Base-by-base conservation (phyloP, 768 basidiomycete genomes). In the Rhizopogon vulgaris region DNA sequence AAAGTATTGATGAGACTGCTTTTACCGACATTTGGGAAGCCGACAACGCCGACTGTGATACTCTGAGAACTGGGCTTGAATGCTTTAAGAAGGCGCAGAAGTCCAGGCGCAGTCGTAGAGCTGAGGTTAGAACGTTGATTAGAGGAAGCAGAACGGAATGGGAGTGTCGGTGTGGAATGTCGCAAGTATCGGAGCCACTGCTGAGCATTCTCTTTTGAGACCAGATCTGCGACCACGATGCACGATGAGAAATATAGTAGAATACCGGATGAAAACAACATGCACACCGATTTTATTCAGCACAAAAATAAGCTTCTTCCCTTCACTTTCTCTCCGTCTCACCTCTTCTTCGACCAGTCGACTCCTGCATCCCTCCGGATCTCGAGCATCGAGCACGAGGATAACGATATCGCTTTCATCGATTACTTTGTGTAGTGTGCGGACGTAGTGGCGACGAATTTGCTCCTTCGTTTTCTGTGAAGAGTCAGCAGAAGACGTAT, bases 11-110 rank as follows among this genome's bases (percentile, higher is more conserved):
- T 94, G 52, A 98, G 64, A 61, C 85, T 89, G 52, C 91, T 94
- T 72, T 98, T 98, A 12, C 95, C 95, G 41, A 98, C 95, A 67
- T 98, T 98, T 1, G 95, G 95, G 69, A 93, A 95, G 1, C 95
- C 95, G 4, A 97, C 90, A 15, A 98, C 90, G 14, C 93, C 93
- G 46, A 95, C 79, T 0, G 90, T 93, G 47, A 91, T 74, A 56
- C 82, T 87, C 30, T 84, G 81, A 1, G 82, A 73, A 30, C 74
- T 82, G 1, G 84, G 85, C 56, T 84, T 87, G 66, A 87, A 90
- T 0, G 85, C 86, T 62, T 95, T 96, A 38, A 95, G 73, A 2
- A 96, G 75, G 48, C 85, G 85, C 38, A 94, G 72, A 2, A 96
- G 74, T 43, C 85, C 73, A 25, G 90, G 89, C 1, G 86, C 82